These are phyloP conservation scores for Kuraishia molischiana DNA, from an alignment of 805 yeast genomes.

Conservation along the genomic window DNA sequence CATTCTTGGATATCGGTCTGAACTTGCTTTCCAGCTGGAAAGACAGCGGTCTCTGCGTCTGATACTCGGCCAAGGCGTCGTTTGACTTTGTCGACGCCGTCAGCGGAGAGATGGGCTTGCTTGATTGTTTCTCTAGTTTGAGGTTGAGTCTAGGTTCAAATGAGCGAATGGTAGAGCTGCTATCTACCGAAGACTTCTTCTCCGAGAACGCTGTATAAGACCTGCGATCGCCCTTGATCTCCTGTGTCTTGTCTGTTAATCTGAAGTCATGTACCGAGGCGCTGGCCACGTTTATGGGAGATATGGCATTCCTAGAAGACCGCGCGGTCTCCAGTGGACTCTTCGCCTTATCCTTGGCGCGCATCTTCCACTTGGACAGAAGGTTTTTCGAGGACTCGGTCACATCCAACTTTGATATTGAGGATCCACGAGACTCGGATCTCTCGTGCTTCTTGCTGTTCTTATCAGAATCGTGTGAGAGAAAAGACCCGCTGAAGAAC, in stretches of 20 bases:
- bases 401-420: constrained; percentile 10
- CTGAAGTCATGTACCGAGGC: not conserved
- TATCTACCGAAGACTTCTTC: constrained; percentile 27
- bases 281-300: constrained; percentile 2
- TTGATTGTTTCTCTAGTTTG: not conserved
- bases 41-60: constrained; percentile 1
- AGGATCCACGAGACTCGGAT: constrained; percentile 4
- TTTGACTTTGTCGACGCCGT: not conserved
- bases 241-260: not conserved
- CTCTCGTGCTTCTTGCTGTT: not conserved
- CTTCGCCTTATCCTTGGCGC: constrained; percentile 1
- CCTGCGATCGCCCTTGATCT: too few relatives aligned
- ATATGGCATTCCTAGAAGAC: not conserved
- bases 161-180: constrained; percentile 17
- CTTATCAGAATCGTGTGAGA: constrained; percentile 18
- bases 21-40: constrained; percentile 23
- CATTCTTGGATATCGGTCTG: constrained; percentile 24
- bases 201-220: constrained; percentile 8
- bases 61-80: constrained; percentile 1
- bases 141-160: not conserved
- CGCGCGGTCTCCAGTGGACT: not conserved
- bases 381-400: not conserved
- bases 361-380: constrained; percentile 1
- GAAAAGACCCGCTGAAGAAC: constrained; percentile 25
- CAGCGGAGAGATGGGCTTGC: not conserved